A percentile compares a stretch with the other conserved stretches of the same genome.
These are phyloP conservation scores for Lunasporangiospora selenospora DNA, from an alignment of 192 early-diverging fungal genomes.

Conservation along the genomic window DNA sequence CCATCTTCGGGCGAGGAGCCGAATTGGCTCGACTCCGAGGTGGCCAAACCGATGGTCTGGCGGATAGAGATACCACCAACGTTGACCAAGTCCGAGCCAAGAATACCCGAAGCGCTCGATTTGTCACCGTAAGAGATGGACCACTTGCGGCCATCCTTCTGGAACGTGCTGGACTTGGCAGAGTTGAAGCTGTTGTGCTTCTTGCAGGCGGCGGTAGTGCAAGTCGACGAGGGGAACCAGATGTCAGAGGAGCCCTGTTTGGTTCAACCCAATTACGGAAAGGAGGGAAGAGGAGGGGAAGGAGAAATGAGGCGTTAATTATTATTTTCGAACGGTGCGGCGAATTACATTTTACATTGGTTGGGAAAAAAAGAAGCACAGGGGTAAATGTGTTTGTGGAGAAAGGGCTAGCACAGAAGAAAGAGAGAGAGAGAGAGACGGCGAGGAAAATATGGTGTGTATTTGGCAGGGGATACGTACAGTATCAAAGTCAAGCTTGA, in stretches of 20 bases:
- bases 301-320: no score
- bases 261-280: no score
- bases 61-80: conserved; percentile 67
- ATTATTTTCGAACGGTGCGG: no score
- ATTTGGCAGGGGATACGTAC: not conserved
- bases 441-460: no score
- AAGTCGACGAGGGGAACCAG: conserved; percentile 62
- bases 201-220: conserved; percentile 50
- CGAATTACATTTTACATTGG: no score
- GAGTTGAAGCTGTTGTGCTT: conserved; percentile 56
- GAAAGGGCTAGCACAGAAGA: no score
- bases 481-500: conserved; percentile 70
- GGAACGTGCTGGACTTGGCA: conserved; percentile 57
- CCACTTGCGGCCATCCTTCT: conserved; percentile 65
- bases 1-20: conserved; percentile 66
- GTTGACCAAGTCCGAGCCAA: conserved; percentile 60
- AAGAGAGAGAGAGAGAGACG: no score
- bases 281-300: no score
- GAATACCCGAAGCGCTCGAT: conserved; percentile 52
- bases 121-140: conserved; percentile 69
- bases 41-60: conserved; percentile 71
- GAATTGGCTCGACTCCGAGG: conserved; percentile 62
- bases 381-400: no score
- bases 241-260: conserved; percentile 61
- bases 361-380: no score